Evolutionary conservation across 805 yeast species (phyloP).

Genomic region (Kodamaea kaohsiungensis): DNA sequence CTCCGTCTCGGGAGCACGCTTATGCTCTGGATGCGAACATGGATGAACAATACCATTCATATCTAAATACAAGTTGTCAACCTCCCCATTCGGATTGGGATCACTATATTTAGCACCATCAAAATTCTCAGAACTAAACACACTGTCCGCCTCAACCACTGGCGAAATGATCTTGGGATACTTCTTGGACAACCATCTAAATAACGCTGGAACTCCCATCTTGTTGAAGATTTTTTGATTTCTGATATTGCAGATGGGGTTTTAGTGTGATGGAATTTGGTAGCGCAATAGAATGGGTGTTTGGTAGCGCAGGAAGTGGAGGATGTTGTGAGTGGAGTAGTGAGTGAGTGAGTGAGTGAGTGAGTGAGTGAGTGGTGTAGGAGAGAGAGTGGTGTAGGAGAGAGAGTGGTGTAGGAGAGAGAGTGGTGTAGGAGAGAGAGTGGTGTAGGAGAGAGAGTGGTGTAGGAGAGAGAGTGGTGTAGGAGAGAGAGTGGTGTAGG

Average conservation of each 20-base stretch:
- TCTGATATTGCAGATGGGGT: not conserved
- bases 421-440: too few relatives aligned
- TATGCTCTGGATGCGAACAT: conserved; percentile 96
- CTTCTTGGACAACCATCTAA: conserved; percentile 91
- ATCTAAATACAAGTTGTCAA: conserved; percentile 90
- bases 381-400: too few relatives aligned
- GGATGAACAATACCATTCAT: conserved; percentile 99
- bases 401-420: too few relatives aligned
- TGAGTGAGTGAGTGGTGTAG: too few relatives aligned
- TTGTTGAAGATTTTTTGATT: not conserved
- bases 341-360: too few relatives aligned
- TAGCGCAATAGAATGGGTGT: too few relatives aligned
- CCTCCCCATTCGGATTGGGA: conserved; percentile 93
- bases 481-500: too few relatives aligned
- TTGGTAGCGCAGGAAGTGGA: too few relatives aligned
- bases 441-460: too few relatives aligned
- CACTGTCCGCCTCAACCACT: conserved; percentile 71
- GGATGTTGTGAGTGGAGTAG: too few relatives aligned
- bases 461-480: too few relatives aligned
- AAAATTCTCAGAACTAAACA: conserved; percentile 54
- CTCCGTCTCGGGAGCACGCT: conserved; percentile 94
- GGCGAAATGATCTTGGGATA: conserved; percentile 94
- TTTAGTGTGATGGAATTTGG: not conserved
- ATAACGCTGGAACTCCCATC: conserved; percentile 98
- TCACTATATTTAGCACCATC: conserved; percentile 65